Evolutionary conservation across 169 alveolate species (phyloP).

Genomic region (Plasmodium sp.): DNA sequence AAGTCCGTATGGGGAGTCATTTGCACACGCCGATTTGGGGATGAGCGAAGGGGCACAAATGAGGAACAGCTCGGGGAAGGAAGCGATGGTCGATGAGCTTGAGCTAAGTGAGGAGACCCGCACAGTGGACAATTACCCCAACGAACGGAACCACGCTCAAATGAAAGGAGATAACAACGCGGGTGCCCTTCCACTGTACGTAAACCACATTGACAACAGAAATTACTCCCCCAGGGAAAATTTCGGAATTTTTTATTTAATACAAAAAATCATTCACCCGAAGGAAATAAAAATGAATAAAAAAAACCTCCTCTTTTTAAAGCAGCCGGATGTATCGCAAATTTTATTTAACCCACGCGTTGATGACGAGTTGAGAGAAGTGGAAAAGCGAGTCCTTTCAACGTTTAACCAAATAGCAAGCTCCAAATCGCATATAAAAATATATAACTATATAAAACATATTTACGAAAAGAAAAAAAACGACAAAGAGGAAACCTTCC

Average conservation of each 20-base stretch:
- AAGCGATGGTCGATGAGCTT: background rate
- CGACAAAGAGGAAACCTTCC: background rate
- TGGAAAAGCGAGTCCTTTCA: slow-evolving; percentile 31
- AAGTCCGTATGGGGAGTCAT: background rate
- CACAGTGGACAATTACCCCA: background rate
- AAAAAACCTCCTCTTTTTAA: slow-evolving; percentile 6
- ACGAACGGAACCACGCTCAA: background rate
- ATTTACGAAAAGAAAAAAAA: slow-evolving; percentile 17
- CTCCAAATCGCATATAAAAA: slow-evolving; percentile 61
- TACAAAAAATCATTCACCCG: slow-evolving; percentile 20
- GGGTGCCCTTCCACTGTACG: background rate
- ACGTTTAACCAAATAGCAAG: slow-evolving; percentile 25
- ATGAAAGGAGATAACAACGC: background rate
- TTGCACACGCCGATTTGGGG: background rate
- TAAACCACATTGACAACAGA: slow-evolving; percentile 26
- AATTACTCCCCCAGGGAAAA: slow-evolving; percentile 35
- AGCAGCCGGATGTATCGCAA: background rate
- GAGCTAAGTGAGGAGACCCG: background rate
- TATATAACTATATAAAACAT: slow-evolving; percentile 58
- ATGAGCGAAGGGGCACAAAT: background rate
- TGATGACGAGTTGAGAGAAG: background rate
- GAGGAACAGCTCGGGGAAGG: background rate
- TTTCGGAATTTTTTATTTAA: slow-evolving; percentile 28
- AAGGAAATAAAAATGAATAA: slow-evolving; percentile 36
- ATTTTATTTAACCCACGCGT: slow-evolving; percentile 2